Evolutionary conservation across 805 yeast genomes (phyloP).

Genomic region (Deakozyma indianensis): DNA sequence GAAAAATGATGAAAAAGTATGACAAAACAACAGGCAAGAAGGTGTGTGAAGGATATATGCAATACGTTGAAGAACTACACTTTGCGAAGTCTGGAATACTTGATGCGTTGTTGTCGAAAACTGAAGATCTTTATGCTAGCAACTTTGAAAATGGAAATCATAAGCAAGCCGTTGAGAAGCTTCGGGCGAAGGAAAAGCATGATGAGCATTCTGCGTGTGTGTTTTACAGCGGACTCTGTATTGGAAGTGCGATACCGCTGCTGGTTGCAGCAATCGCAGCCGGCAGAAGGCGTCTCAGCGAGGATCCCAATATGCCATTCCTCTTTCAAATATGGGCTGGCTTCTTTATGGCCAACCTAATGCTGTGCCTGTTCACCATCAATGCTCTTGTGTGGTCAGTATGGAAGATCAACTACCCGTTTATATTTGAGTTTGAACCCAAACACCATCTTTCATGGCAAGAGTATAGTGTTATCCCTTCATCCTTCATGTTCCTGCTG

Average conservation of each 20-base stretch:
- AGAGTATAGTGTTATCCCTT: slow-evolving; percentile 53
- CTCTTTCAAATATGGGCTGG: slow-evolving; percentile 90
- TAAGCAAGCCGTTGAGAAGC: slow-evolving; percentile 56
- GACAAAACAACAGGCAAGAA: slow-evolving; percentile 53
- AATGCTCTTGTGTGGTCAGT: slow-evolving; percentile 61
- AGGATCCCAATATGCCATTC: slow-evolving; percentile 38
- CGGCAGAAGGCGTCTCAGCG: slow-evolving; percentile 27
- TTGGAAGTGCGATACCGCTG: slow-evolving; percentile 63
- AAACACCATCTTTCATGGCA: slow-evolving; percentile 49
- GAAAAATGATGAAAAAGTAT: slow-evolving; percentile 80
- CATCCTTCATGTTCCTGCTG: slow-evolving; percentile 40
- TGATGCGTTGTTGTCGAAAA: slow-evolving; percentile 46
- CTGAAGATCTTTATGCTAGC: slow-evolving; percentile 53
- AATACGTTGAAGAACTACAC: slow-evolving; percentile 38
- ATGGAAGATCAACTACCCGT: slow-evolving; percentile 74
- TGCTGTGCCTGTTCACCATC: slow-evolving; percentile 47
- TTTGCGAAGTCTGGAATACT: slow-evolving; percentile 50
- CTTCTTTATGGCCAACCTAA: slow-evolving; percentile 50
- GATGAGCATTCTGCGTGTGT: slow-evolving; percentile 25
- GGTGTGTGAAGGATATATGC: slow-evolving; percentile 36
- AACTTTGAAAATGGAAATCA: slow-evolving; percentile 60
- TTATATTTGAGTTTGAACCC: slow-evolving; percentile 78
- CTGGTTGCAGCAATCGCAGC: slow-evolving; percentile 41
- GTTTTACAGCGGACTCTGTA: slow-evolving; percentile 49
- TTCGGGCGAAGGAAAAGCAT: slow-evolving; percentile 33